Evolutionary conservation across 305 asterid species (phyloP), one percentile per base, ranked within the genome.

Genomic region (Solanum aculeatissimum): DNA sequence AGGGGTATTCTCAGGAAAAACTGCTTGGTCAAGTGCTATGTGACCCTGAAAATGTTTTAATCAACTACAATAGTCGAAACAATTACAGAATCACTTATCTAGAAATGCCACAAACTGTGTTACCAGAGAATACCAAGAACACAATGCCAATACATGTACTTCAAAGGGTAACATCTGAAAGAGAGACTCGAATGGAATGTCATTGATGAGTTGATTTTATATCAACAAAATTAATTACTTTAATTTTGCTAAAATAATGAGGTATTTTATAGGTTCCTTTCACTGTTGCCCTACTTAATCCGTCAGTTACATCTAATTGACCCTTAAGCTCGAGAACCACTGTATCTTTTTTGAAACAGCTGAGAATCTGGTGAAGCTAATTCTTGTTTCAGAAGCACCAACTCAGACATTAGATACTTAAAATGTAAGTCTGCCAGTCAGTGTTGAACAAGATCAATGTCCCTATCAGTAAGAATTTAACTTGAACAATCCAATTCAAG

Each of bases 1-100:
- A 80, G 98, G 99, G 87, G 94, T 92, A 87, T 95, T 94, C 88
- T 97, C 98, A 53, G 98, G 99, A 89, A 95, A 97, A 85, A 97
- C 87, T 79, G 97, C 97, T 90, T 95, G 97, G 86, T 97, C 99
- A 83, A 97, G 97, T 6, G 98, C 98, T 85, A 97, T 94, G 90
- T 97, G 98, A 86, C 99, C 99, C 99, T 97, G 95, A 86, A 85
- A 88, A 84, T 65, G 83, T 87, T 45, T 75, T 83, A 55, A 68
- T 43, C 62, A 62, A 68, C 38, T 27, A 9, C 27, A 83, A 80
- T 8, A 57, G 27, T n/a, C 12, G 8, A 77, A 77, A 18, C 63
- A 77, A 29, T 77, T 27, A 77, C 38, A 77, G 65, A 51, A 77
- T 54, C 65, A 16, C 43, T 51, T 77, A 18, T 9, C 65, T 27